phyloP scores from a whole-genome alignment of 768 basidiomycete genomes.

The Strobilomyces confusus region DNA sequence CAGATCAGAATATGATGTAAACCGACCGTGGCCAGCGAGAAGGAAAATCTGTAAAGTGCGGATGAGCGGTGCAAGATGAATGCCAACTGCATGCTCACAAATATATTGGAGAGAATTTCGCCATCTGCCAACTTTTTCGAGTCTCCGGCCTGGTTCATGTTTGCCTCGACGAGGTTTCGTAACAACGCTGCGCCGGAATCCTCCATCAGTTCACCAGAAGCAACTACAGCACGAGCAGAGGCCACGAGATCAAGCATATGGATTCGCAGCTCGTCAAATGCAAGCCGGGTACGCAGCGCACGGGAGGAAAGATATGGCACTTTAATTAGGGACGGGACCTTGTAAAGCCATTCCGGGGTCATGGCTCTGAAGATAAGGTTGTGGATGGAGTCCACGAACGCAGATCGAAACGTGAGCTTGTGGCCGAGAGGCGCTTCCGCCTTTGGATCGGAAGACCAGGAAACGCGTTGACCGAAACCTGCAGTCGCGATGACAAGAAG shows the following conservation, averaged over 20 bases:
- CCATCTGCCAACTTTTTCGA: slow-evolving; percentile 37
- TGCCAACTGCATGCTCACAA: slow-evolving; percentile 31
- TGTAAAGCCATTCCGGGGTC: slow-evolving; percentile 33
- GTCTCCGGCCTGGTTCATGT: slow-evolving; percentile 35
- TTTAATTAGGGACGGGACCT: slow-evolving; percentile 16
- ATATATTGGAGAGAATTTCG: slow-evolving; percentile 46
- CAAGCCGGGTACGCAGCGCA: slow-evolving; percentile 25
- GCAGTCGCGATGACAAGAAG: slow-evolving; percentile 40
- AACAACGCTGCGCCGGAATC: slow-evolving; percentile 36
- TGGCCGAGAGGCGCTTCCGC: slow-evolving; percentile 27
- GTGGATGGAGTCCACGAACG: slow-evolving; percentile 19
- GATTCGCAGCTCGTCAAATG: slow-evolving; percentile 35
- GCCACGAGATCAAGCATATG: slow-evolving; percentile 43
- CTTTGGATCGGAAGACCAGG: slow-evolving; percentile 31
- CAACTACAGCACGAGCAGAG: slow-evolving; percentile 34
- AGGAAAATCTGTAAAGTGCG: slow-evolving; percentile 36
- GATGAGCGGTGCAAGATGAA: background rate
- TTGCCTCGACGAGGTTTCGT: slow-evolving; percentile 45
- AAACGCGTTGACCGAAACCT: slow-evolving; percentile 37
- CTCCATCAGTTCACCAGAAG: slow-evolving; percentile 22
- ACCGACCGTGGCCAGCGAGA: slow-evolving; percentile 46
- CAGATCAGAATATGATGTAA: background rate
- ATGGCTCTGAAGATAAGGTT: slow-evolving; percentile 30
- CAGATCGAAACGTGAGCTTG: slow-evolving; percentile 37
- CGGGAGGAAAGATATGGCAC: slow-evolving; percentile 37